Base-by-base conservation (phyloP, 176 grass and related monocot genomes). In the Aegilops bicornis region DNA sequence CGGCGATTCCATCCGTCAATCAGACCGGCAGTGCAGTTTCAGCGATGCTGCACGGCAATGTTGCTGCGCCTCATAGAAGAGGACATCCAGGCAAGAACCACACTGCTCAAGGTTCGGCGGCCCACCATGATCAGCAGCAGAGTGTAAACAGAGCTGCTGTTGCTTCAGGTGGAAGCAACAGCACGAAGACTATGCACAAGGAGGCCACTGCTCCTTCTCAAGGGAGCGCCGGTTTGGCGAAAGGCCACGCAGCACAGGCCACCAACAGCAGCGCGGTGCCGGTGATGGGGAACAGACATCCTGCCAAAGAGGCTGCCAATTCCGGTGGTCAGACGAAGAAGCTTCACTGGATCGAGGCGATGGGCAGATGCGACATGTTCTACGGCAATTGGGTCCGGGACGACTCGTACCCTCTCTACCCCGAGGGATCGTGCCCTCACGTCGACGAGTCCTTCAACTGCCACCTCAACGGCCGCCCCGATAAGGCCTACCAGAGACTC, bases 401-500 rank as follows among this genome's bases (percentile, higher is more conserved):
- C 52, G 87, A 99, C 69, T 91, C 92, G 31, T 97, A 96, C 60
- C 97, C 94, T 19, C 87, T 99, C 36, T 99, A 99, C 42, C 89
- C 89, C 2, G 90, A 83, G 83, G 90, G 94, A 30, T 88, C 97
- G 4, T 99, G 97, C 43, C 92, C 97, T 56, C 90, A 94, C 72
- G 87, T 99, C 56, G 97, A 99, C 20, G 92, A 97, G 45, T 90
- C 97, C 77, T 99, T 99, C 79, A 90, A 99, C 47, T 99, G 97
- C 89, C 77, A 91, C 60, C 87, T 54, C 71, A 99, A 99, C 68
- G 97, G 94, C 64, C 90, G 94, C 72, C 87, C 92, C 27, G 97
- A 99, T 56, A 90, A 83, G 58, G 86, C 35, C 67, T 99, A 94
- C 85, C 85, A 96, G 89, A 90, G 93, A 71, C 91, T 99, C 39